Conservation (phyloP, 805 yeast genomes). For the Cyberlindnera bimundalis region DNA sequence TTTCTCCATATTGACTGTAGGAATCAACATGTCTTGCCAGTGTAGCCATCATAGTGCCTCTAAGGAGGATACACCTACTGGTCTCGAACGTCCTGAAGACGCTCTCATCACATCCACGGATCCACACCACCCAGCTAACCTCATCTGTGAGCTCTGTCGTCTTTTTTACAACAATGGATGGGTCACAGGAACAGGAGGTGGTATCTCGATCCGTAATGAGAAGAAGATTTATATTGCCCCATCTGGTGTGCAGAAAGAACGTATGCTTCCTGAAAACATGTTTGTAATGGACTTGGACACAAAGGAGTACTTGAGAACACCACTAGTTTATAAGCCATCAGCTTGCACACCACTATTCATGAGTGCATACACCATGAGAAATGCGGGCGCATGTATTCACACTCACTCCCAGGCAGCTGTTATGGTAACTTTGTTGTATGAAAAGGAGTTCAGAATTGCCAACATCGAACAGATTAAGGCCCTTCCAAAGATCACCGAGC, state of each 20-base stretch:
- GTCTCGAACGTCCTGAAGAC: slow-evolving; percentile 14
- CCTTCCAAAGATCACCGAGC: slow-evolving; percentile 49
- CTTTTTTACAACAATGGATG: slow-evolving; percentile 77
- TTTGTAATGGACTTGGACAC: slow-evolving; percentile 65
- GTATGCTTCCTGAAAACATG: slow-evolving; percentile 77
- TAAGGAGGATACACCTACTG: neutral
- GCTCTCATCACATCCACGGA: slow-evolving; percentile 23
- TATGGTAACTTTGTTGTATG: slow-evolving; percentile 67
- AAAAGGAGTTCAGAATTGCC: slow-evolving; percentile 68
- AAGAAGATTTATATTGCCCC: slow-evolving; percentile 76
- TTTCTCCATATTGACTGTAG: too few species aligned
- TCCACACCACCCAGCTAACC: slow-evolving; percentile 60
- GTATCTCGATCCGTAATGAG: slow-evolving; percentile 66
- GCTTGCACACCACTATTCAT: slow-evolving; percentile 90
- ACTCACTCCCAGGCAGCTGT: slow-evolving; percentile 92
- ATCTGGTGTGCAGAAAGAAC: slow-evolving; percentile 93
- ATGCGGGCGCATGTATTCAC: slow-evolving; percentile 91
- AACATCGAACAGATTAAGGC: slow-evolving; percentile 94
- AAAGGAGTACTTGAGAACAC: slow-evolving; percentile 53
- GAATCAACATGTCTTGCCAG: slow-evolving; percentile 13
- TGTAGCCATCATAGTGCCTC: neutral
- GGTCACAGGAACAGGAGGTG: slow-evolving; percentile 98
- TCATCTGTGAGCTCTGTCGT: slow-evolving; percentile 78
- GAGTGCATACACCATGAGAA: slow-evolving; percentile 60
- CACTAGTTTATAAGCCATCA: slow-evolving; percentile 72